phyloP scores from a whole-genome alignment of 192 early-diverging fungal species.

The Mortierella alpina region DNA sequence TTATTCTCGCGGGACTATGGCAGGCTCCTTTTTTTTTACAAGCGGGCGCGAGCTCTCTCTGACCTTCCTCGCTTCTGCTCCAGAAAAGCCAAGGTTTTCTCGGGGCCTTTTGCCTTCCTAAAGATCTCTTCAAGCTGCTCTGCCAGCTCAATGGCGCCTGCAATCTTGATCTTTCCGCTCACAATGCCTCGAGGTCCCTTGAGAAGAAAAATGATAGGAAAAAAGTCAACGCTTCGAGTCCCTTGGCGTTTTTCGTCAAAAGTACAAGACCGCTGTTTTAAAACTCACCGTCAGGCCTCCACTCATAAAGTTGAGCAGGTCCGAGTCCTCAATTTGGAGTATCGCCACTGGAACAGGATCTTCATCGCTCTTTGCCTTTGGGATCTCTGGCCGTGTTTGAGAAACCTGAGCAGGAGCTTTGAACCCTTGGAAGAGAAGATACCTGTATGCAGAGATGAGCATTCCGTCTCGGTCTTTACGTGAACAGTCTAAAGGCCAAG shows the following conservation, averaged over 20 bases:
- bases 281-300: slow-evolving; percentile 38
- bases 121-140: slow-evolving; percentile 44
- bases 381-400: slow-evolving; percentile 42
- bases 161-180: slow-evolving; percentile 52
- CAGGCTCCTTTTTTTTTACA: background rate
- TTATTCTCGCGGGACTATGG: background rate
- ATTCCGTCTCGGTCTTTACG: too few species aligned
- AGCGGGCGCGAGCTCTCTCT: slow-evolving; percentile 38
- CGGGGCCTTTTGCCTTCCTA: slow-evolving; percentile 39
- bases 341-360: slow-evolving; percentile 48
- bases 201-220: background rate
- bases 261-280: background rate
- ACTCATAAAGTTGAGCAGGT: slow-evolving; percentile 51
- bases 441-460: slow-evolving; percentile 10
- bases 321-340: slow-evolving; percentile 45
- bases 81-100: slow-evolving; percentile 44
- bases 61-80: slow-evolving; percentile 32
- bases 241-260: background rate
- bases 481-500: too few species aligned
- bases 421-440: slow-evolving; percentile 44
- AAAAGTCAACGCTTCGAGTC: background rate
- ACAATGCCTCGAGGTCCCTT: slow-evolving; percentile 48
- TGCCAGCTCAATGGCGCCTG: slow-evolving; percentile 45
- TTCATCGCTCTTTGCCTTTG: slow-evolving; percentile 38
- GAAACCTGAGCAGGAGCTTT: slow-evolving; percentile 34